These are phyloP conservation scores for Cutaneotrichosporon dermatis DNA, from an alignment of 1,284 basidiomycete species.

Conservation along the genomic window DNA sequence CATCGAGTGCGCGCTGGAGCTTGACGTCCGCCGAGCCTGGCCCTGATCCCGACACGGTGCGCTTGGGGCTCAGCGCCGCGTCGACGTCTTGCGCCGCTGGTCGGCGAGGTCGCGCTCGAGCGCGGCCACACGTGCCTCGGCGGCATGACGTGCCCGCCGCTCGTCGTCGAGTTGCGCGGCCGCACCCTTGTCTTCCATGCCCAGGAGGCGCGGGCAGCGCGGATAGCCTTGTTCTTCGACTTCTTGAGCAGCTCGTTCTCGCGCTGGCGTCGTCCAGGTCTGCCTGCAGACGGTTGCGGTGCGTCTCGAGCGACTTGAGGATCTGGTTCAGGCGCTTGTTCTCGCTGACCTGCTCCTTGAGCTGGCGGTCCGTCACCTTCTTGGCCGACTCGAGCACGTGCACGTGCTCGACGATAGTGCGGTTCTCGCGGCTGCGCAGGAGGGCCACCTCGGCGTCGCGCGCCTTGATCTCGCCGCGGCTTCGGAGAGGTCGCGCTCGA, in stretches of 20 bases:
- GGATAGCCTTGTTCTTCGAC: slow-evolving; percentile 47
- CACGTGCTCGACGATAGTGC: slow-evolving; percentile 98
- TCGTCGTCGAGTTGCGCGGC: slow-evolving; percentile 35
- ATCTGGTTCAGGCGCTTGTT: slow-evolving; percentile 41
- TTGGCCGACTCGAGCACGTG: slow-evolving; percentile 97
- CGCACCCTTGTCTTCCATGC: slow-evolving; percentile 34
- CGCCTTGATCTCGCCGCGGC: slow-evolving; percentile 70
- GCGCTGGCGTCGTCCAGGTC: slow-evolving; percentile 82
- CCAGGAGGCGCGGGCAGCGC: slow-evolving; percentile 35
- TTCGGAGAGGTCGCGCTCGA: slow-evolving; percentile 76
- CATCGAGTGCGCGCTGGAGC: slow-evolving; percentile 30
- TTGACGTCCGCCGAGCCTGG: slow-evolving; percentile 17
- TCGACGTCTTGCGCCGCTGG: slow-evolving; percentile 32
- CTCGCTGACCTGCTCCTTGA: slow-evolving; percentile 58
- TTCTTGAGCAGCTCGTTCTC: slow-evolving; percentile 70
- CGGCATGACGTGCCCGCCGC: slow-evolving; percentile 27
- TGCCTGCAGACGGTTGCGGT: slow-evolving; percentile 59
- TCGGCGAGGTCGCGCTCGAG: slow-evolving; percentile 44
- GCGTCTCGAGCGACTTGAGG: slow-evolving; percentile 40
- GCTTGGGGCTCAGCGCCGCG: slow-evolving; percentile 21
- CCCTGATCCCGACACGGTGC: slow-evolving; percentile 3
- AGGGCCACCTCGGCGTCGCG: slow-evolving; percentile 83
- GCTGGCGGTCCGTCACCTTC: slow-evolving; percentile 87
- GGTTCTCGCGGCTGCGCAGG: slow-evolving; percentile 78
- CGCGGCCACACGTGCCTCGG: slow-evolving; percentile 31